Conservation (phyloP, 805 yeast species). For the Metschnikowia henanensis region DNA sequence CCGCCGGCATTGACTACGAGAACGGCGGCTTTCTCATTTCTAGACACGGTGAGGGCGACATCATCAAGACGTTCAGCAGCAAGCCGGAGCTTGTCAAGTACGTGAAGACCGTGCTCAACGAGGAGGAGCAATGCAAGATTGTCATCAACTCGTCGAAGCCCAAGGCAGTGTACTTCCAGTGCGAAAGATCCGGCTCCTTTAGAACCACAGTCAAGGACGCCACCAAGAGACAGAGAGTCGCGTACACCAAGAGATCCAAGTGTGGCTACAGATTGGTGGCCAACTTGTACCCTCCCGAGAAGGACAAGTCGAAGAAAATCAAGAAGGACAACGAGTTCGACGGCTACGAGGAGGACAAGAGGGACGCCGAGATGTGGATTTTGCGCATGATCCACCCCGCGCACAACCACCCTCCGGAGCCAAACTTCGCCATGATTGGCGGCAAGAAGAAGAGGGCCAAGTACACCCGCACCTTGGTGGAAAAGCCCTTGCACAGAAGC, state of each 20-base stretch:
- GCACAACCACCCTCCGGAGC: constrained; percentile 47
- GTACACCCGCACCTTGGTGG: constrained; percentile 42
- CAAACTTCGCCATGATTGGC: constrained; percentile 25
- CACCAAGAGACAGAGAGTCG: constrained; percentile 45
- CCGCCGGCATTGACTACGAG: constrained; percentile 22
- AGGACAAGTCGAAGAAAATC: constrained; percentile 37
- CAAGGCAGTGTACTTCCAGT: constrained; percentile 48
- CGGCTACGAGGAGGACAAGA: constrained; percentile 20
- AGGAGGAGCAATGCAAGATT: constrained; percentile 39
- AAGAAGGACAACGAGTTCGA: constrained; percentile 28
- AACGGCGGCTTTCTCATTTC: constrained; percentile 21
- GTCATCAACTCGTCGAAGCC: constrained; percentile 49
- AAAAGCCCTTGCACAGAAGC: constrained; percentile 40
- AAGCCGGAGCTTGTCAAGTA: constrained; percentile 27
- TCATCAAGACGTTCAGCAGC: constrained; percentile 23
- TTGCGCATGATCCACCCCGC: constrained; percentile 47
- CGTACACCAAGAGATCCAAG: constrained; percentile 47
- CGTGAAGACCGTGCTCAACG: constrained; percentile 40
- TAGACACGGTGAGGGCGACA: constrained; percentile 23
- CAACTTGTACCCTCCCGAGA: constrained; percentile 42
- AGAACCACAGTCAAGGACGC: constrained; percentile 49
- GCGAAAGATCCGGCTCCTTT: constrained; percentile 45
- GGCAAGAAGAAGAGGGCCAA: constrained; percentile 40
- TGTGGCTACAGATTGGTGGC: constrained; percentile 45
- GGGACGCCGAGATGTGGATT: constrained; percentile 43